A percentile compares a stretch with the other conserved stretches of the same genome.
phyloP scores from a whole-genome alignment of 1,284 basidiomycete species.

The Cystobasidium sp. region DNA sequence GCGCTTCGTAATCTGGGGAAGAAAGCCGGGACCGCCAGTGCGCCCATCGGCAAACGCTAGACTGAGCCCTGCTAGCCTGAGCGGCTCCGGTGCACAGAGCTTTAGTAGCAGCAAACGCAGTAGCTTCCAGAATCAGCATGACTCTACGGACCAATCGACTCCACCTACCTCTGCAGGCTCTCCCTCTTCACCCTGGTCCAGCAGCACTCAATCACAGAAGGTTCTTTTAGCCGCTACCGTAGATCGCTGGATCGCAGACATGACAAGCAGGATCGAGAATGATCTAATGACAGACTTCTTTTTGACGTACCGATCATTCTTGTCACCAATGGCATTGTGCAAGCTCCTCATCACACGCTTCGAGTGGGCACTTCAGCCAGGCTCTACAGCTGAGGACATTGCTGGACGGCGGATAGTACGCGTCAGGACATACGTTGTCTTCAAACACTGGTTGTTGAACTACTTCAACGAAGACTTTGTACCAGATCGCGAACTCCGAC shows the following conservation, averaged over 20 bases:
- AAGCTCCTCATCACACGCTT: constrained; percentile 79
- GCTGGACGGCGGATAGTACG: constrained; percentile 73
- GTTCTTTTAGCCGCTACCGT: constrained; percentile 80
- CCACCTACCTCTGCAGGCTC: constrained; percentile 18
- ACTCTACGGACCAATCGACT: not conserved
- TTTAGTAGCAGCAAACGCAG: constrained; percentile 17
- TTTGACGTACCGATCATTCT: constrained; percentile 81
- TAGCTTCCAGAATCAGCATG: not conserved
- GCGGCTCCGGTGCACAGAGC: constrained; percentile 31
- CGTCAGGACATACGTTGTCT: constrained; percentile 81
- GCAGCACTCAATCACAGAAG: constrained; percentile 4
- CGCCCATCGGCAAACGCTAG: not conserved
- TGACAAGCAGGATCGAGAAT: constrained; percentile 79
- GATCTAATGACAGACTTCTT: constrained; percentile 80
- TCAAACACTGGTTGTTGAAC: constrained; percentile 81
- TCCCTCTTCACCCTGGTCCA: not conserved
- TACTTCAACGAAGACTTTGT: constrained; percentile 85
- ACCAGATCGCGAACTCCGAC: constrained; percentile 73
- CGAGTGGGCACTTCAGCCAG: constrained; percentile 68
- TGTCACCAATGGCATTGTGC: constrained; percentile 73
- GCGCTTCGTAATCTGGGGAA: constrained; percentile 82
- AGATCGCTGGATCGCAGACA: constrained; percentile 84
- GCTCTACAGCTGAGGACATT: constrained; percentile 55
- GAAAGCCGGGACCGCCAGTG: constrained; percentile 48
- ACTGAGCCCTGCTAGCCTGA: constrained; percentile 34